Percentiles rank a stretch among this genome's conserved stretches.
Conservation (phyloP, 2,329 filamentous ascomycete species). For the Cryphonectria naterciae region DNA sequence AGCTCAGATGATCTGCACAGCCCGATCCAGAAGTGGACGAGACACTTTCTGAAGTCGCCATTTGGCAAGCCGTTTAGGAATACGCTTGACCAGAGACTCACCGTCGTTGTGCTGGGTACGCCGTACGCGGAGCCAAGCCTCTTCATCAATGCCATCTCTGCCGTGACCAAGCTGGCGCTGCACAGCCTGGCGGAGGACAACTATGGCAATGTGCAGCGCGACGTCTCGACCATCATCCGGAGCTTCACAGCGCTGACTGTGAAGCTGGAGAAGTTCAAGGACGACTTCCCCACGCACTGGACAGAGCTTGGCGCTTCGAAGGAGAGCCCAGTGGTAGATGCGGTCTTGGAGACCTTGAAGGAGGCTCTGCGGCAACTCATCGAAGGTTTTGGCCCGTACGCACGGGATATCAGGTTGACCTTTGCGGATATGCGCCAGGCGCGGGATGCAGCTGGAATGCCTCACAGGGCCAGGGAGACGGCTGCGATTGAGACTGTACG, state of each 20-base stretch:
- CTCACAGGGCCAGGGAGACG: conserved; percentile 8
- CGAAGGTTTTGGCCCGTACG: conserved; percentile 74
- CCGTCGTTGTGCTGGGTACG: conserved; percentile 70
- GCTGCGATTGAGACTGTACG: conserved; percentile 33
- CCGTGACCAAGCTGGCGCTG: conserved; percentile 70
- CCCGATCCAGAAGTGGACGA: conserved; percentile 52
- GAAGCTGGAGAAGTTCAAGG: conserved; percentile 70
- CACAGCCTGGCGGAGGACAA: conserved; percentile 79
- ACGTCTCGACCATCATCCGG: conserved; percentile 75
- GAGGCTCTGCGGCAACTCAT: conserved; percentile 68
- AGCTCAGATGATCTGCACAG: conserved; percentile 53
- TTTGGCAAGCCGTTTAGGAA: conserved; percentile 73
- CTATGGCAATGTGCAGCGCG: conserved; percentile 83
- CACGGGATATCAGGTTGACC: conserved; percentile 70
- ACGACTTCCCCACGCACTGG: conserved; percentile 69
- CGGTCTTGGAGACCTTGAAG: conserved; percentile 67
- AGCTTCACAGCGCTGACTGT: conserved; percentile 71
- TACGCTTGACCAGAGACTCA: conserved; percentile 67
- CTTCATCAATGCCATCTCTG: conserved; percentile 73
- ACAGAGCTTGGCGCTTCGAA: conserved; percentile 68
- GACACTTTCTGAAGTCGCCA: conserved; percentile 53
- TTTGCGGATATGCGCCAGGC: conserved; percentile 74
- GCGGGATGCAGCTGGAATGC: conserved; percentile 59
- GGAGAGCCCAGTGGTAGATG: conserved; percentile 69
- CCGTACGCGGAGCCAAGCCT: conserved; percentile 72